phyloP scores from a whole-genome alignment of 106 monocot genomes.

The Triglochin maritima region DNA sequence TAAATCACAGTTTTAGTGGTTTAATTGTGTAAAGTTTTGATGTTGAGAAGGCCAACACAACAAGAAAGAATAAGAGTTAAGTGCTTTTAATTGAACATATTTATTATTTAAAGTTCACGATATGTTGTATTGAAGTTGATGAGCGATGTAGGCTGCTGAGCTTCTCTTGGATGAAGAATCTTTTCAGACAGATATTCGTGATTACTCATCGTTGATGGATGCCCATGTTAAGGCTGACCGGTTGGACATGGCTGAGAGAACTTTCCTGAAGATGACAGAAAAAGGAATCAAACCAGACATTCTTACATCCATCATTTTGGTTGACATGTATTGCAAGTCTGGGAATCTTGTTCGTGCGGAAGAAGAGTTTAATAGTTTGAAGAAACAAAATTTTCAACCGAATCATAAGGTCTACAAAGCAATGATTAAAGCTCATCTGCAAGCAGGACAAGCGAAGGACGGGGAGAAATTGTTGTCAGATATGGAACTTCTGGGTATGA shows the following conservation, averaged over 20 bases:
- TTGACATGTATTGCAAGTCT: conserved; percentile 71
- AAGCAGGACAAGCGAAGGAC: conserved; percentile 40
- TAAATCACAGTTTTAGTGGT: too few species aligned
- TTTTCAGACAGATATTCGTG: conserved; percentile 56
- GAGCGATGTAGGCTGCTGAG: conserved; percentile 51
- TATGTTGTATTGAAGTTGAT: neutral
- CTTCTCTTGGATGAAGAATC: conserved; percentile 51
- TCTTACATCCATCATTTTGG: conserved; percentile 34
- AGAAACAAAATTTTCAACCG: conserved; percentile 39
- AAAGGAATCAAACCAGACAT: conserved; percentile 54
- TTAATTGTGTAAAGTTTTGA: too few species aligned
- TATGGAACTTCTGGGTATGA: conserved; percentile 52
- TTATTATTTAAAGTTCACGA: too few species aligned
- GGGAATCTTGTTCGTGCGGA: conserved; percentile 53
- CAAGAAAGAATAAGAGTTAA: too few species aligned
- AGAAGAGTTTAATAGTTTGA: conserved; percentile 44
- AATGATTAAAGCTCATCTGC: conserved; percentile 61
- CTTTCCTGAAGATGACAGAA: conserved; percentile 60
- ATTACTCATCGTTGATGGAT: conserved; percentile 70
- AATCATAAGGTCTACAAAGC: conserved; percentile 49
- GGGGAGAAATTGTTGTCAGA: conserved; percentile 39
- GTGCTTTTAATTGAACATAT: too few species aligned
- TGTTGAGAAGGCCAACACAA: too few species aligned
- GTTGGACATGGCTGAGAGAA: conserved; percentile 59
- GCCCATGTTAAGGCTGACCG: conserved; percentile 30